These are phyloP conservation scores for Acanthamoeba triangularis DNA, from an alignment of 208 protist species.

Conservation along the genomic window DNA sequence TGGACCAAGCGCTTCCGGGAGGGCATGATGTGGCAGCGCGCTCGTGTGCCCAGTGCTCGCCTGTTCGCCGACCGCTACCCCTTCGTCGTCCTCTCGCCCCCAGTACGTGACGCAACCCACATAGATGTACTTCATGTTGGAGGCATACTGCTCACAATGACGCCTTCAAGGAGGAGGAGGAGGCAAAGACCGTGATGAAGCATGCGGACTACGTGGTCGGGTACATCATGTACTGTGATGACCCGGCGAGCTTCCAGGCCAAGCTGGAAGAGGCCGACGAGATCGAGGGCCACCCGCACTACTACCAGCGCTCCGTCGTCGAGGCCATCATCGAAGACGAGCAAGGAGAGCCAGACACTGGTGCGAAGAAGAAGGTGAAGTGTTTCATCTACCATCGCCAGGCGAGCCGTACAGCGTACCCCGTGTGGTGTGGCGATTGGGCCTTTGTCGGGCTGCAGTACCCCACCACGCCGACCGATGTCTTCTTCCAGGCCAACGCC, in stretches of 20 bases:
- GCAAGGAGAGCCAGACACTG: background rate
- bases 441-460: background rate
- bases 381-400: constrained; percentile 10
- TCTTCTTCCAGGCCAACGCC: background rate
- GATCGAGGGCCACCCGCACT: constrained; percentile 50
- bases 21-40: background rate
- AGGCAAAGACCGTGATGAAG: background rate
- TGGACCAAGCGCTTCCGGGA: constrained; percentile 19
- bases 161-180: background rate
- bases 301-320: constrained; percentile 32
- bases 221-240: background rate
- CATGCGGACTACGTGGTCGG: constrained; percentile 29
- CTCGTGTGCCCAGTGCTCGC: background rate
- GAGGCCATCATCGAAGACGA: constrained; percentile 26
- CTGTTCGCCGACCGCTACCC: constrained; percentile 50
- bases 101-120: background rate
- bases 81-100: constrained; percentile 10
- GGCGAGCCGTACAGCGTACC: background rate
- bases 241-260: background rate
- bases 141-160: background rate
- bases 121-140: too few relatives aligned
- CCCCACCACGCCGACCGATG: background rate
- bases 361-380: background rate
- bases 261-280: background rate
- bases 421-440: background rate